Percentiles rank a stretch among this genome's conserved stretches.
Evolutionary conservation across 2,329 filamentous ascomycete genomes (phyloP).

Genomic region (Phoma sp.): DNA sequence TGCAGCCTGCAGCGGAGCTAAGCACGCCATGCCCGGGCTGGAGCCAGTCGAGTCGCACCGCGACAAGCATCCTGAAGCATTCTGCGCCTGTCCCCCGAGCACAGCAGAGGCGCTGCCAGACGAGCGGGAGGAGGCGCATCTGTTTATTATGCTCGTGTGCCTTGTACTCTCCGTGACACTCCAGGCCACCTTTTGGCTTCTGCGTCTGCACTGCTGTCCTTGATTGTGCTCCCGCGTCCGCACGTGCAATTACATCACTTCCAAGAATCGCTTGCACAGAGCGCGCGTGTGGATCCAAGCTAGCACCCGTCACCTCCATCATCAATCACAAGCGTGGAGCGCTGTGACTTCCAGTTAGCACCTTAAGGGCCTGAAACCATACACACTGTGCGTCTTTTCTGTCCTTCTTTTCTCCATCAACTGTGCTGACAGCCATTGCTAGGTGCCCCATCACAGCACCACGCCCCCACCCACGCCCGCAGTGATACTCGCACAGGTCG

Average conservation of each 20-base stretch:
- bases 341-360: slow-evolving; percentile 12
- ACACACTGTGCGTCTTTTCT: neutral
- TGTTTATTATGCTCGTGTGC: neutral
- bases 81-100: slow-evolving; percentile 3
- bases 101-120: slow-evolving; percentile 1
- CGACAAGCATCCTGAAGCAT: slow-evolving; percentile 16
- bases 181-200: neutral
- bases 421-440: slow-evolving; percentile 1
- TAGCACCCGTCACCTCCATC: slow-evolving; percentile 18
- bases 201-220: slow-evolving; percentile 19
- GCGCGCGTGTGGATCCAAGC: slow-evolving; percentile 27
- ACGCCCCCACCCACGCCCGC: neutral
- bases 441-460: slow-evolving; percentile 5
- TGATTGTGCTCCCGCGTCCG: slow-evolving; percentile 25
- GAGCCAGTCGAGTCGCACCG: slow-evolving; percentile 12
- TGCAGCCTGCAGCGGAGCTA: slow-evolving; percentile 9
- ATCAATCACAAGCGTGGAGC: slow-evolving; percentile 19
- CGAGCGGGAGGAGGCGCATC: neutral
- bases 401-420: neutral
- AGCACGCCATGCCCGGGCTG: slow-evolving; percentile 8
- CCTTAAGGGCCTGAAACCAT: neutral
- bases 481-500: slow-evolving; percentile 18
- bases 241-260: slow-evolving; percentile 40
- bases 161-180: neutral
- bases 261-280: slow-evolving; percentile 14